Conservation (phyloP, 352 stramenopile genomes). For the Elongisporangium undulatum region DNA sequence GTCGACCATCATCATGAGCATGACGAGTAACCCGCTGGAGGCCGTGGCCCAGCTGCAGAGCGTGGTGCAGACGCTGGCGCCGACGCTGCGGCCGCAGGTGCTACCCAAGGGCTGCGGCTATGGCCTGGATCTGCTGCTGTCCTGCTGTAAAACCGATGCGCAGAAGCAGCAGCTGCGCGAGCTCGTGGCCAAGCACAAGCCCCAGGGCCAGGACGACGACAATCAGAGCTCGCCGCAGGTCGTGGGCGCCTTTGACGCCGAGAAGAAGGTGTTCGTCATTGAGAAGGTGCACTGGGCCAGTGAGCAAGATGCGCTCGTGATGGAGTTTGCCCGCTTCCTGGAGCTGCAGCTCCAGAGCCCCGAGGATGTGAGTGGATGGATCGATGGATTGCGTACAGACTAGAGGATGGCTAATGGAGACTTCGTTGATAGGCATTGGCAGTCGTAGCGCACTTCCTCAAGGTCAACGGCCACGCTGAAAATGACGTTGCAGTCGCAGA, state of each 20-base stretch:
- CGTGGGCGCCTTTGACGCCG: constrained; percentile 51
- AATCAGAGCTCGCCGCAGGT: constrained; percentile 37
- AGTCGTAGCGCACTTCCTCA: constrained; percentile 50
- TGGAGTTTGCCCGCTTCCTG: constrained; percentile 72
- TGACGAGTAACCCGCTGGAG: constrained; percentile 33
- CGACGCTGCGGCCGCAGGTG: constrained; percentile 54
- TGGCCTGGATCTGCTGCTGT: constrained; percentile 57
- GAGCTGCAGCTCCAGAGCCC: constrained; percentile 64
- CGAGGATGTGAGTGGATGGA: constrained; percentile 17
- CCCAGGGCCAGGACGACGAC: constrained; percentile 12
- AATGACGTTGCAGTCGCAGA: constrained; percentile 36
- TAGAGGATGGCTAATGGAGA: constrained; percentile 2
- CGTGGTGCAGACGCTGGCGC: constrained; percentile 46
- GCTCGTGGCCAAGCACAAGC: constrained; percentile 36
- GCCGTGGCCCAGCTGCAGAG: constrained; percentile 64
- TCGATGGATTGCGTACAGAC: background rate
- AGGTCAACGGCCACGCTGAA: constrained; percentile 45
- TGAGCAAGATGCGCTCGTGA: constrained; percentile 49
- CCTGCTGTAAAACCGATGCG: constrained; percentile 54
- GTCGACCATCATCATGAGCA: constrained; percentile 20
- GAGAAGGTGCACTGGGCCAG: constrained; percentile 66
- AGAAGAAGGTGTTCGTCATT: constrained; percentile 54
- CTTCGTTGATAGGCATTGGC: constrained; percentile 16
- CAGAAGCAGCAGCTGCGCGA: constrained; percentile 50
- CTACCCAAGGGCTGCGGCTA: constrained; percentile 57